Evolutionary conservation across 2,329 filamentous ascomycete genomes (phyloP).

Genomic region (Neocucurbitaria cava): DNA sequence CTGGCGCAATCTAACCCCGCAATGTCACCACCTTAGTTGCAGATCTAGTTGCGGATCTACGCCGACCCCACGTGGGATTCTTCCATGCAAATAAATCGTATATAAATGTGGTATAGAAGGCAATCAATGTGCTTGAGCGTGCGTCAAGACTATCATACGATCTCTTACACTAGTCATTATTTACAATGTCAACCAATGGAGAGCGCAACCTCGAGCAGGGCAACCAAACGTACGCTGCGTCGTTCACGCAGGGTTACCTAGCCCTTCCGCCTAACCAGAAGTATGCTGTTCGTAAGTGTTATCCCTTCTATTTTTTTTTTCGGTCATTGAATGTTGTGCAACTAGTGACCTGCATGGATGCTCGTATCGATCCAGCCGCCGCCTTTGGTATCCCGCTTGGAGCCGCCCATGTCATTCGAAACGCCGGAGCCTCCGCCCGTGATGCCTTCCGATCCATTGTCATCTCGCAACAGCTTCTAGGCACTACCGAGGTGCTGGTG

Average conservation of each 20-base stretch:
- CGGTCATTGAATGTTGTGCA: not conserved
- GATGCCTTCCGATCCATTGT: conserved; percentile 77
- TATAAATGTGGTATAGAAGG: conserved; percentile 4
- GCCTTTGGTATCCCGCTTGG: conserved; percentile 76
- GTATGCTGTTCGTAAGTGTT: conserved; percentile 66
- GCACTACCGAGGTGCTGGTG: conserved; percentile 75
- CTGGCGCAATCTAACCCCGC: conserved; percentile 26
- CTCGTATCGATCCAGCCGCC: conserved; percentile 70
- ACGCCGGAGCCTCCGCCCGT: conserved; percentile 65
- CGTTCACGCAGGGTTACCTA: conserved; percentile 71
- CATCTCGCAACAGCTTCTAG: conserved; percentile 80
- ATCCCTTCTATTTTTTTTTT: not conserved
- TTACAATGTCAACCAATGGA: conserved; percentile 53
- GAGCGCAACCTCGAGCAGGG: conserved; percentile 63
- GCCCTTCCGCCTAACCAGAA: conserved; percentile 73
- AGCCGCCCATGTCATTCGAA: conserved; percentile 80
- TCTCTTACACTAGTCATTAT: not conserved
- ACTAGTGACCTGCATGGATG: conserved; percentile 81
- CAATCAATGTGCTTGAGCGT: conserved; percentile 6
- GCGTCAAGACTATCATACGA: not conserved
- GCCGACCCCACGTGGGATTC: not conserved
- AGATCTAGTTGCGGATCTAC: not conserved
- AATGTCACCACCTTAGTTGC: conserved; percentile 12
- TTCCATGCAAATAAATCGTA: conserved; percentile 1
- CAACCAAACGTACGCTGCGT: conserved; percentile 64